Evolutionary conservation across 345 rosid genomes (phyloP).

Genomic region (Linum trigynum): DNA sequence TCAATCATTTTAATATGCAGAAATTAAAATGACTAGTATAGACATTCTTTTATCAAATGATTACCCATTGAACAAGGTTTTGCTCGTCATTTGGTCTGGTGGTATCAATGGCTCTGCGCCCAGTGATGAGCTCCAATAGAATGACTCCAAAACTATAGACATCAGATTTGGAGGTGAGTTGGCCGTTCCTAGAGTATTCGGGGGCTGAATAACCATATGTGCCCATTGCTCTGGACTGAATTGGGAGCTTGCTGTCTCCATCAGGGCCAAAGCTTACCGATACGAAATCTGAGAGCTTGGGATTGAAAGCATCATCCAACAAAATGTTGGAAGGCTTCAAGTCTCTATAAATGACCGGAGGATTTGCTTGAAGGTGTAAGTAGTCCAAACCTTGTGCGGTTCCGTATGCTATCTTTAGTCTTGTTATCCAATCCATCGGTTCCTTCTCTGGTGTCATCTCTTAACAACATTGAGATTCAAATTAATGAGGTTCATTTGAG

Average conservation of each 20-base stretch:
- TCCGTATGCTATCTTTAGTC: constrained; percentile 24
- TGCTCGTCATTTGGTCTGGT: constrained; percentile 22
- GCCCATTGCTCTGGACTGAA: constrained; percentile 23
- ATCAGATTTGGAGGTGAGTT: constrained; percentile 23
- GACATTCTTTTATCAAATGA: too few species aligned
- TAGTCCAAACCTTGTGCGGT: constrained; percentile 27
- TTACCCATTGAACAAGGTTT: constrained; percentile 29
- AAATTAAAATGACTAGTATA: too few species aligned
- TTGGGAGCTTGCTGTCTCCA: constrained; percentile 7
- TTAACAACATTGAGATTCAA: not conserved
- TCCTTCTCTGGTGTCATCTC: constrained; percentile 9
- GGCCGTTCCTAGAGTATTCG: constrained; percentile 15
- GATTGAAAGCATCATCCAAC: constrained; percentile 14
- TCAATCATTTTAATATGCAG: too few species aligned
- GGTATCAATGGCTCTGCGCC: constrained; percentile 22
- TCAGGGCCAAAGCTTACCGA: constrained; percentile 21
- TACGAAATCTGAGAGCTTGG: constrained; percentile 25
- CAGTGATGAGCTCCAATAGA: constrained; percentile 21
- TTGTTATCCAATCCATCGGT: constrained; percentile 19
- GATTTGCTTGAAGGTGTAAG: constrained; percentile 24
- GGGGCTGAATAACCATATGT: constrained; percentile 28
- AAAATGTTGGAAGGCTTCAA: constrained; percentile 26
- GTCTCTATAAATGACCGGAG: constrained; percentile 21
- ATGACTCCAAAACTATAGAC: constrained; percentile 26
- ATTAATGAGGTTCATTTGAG: not conserved